A percentile compares a stretch with the other conserved stretches of the same genome.
Conservation (phyloP, 352 stramenopile genomes). For the Lagenidium sp. region DNA sequence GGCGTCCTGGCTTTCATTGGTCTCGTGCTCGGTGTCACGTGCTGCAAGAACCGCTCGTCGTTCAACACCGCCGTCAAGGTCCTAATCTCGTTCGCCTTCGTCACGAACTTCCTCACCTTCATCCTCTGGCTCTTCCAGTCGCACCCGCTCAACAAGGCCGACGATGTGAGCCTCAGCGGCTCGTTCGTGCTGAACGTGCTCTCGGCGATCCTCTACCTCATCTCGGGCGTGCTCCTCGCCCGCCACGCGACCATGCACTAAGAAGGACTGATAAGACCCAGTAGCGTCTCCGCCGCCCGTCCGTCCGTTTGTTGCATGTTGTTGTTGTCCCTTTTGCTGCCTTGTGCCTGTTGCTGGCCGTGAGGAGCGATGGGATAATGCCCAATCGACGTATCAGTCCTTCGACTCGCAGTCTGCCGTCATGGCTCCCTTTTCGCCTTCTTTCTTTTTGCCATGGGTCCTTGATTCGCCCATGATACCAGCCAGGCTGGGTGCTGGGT, state of each 20-base stretch:
- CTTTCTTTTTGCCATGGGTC: too few species aligned
- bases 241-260: conserved; percentile 13
- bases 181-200: conserved; percentile 49
- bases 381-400: too few species aligned
- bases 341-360: too few species aligned
- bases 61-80: conserved; percentile 42
- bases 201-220: conserved; percentile 36
- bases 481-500: too few species aligned
- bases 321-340: too few species aligned
- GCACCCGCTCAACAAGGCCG: conserved; percentile 35
- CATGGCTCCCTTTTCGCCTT: too few species aligned
- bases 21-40: conserved; percentile 50
- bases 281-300: background rate
- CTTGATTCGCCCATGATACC: too few species aligned
- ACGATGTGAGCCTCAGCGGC: conserved; percentile 45
- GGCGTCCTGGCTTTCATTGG: conserved; percentile 38
- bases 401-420: too few species aligned
- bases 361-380: too few species aligned
- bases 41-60: conserved; percentile 59
- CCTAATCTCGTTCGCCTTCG: conserved; percentile 26
- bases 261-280: conserved; percentile 4
- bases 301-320: too few species aligned
- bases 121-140: conserved; percentile 48
- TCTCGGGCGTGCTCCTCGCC: conserved; percentile 11
- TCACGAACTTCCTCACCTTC: conserved; percentile 44